Conservation (phyloP, 768 basidiomycete genomes). For the Coprinopsis strossmayeri region DNA sequence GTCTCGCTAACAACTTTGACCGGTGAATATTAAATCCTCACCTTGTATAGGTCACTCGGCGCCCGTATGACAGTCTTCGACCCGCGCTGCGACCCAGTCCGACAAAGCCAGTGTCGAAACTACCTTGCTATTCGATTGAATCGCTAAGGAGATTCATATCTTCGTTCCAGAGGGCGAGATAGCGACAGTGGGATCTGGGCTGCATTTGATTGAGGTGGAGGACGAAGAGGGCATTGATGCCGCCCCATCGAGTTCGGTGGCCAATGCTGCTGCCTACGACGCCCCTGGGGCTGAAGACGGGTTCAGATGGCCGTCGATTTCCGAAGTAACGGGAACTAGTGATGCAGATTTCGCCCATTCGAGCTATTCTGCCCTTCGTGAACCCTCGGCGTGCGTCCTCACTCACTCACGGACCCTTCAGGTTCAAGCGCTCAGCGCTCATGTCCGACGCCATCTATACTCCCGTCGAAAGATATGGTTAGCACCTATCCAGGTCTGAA, state of each 20-base stretch:
- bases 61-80: slow-evolving; percentile 58
- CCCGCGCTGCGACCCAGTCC: slow-evolving; percentile 76
- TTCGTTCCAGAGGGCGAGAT: slow-evolving; percentile 77
- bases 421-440: no score
- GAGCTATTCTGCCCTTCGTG: slow-evolving; percentile 36
- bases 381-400: slow-evolving; percentile 1
- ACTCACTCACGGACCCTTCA: not conserved
- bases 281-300: no score
- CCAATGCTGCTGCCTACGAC: not conserved
- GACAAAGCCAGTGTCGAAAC: slow-evolving; percentile 92
- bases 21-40: no score
- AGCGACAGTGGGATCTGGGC: slow-evolving; percentile 72
- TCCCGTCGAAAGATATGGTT: not conserved
- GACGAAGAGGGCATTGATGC: slow-evolving; percentile 35
- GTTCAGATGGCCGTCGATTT: no score
- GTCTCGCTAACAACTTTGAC: no score
- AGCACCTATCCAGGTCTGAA: slow-evolving; percentile 24
- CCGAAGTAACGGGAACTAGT: no score
- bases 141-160: slow-evolving; percentile 61
- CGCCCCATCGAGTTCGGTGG: not conserved
- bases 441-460: no score
- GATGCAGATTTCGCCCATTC: slow-evolving; percentile 42
- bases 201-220: slow-evolving; percentile 80
- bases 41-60: slow-evolving; percentile 56
- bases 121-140: slow-evolving; percentile 78